Conservation (phyloP, 116 monocot species). For the Cymodocea nodosa region DNA sequence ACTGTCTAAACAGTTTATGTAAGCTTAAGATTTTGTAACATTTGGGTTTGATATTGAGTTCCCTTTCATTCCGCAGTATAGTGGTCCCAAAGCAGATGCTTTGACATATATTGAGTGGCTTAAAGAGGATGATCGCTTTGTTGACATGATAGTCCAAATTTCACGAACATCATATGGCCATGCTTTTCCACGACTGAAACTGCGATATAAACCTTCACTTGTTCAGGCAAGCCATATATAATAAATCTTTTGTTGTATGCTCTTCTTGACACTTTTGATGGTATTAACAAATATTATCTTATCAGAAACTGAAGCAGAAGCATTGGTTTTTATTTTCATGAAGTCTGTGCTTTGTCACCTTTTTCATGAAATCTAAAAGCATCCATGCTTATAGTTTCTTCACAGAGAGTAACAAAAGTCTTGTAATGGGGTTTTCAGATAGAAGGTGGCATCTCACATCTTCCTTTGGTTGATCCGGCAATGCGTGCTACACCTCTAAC, state of each 20-base stretch:
- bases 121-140: conserved; percentile 69
- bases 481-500: conserved; percentile 70
- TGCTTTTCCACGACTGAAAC: conserved; percentile 94
- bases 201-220: conserved; percentile 98
- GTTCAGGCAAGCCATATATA: conserved; percentile 63
- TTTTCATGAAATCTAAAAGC: not conserved
- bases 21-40: not conserved
- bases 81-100: conserved; percentile 82
- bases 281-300: too few relatives aligned
- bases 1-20: not conserved
- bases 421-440: conserved; percentile 30
- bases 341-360: too few relatives aligned
- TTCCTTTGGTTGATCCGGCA: conserved; percentile 67
- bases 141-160: conserved; percentile 70
- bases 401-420: not conserved
- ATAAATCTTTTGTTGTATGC: not conserved
- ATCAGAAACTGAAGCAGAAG: too few relatives aligned
- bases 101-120: conserved; percentile 77
- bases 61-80: conserved; percentile 56
- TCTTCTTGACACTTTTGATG: not conserved
- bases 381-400: not conserved
- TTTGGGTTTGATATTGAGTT: not conserved
- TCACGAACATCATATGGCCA: conserved; percentile 68
- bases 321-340: too few relatives aligned
- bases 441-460: conserved; percentile 78